Evolutionary conservation across 225 moss, liverwort and hornwort species (phyloP), one percentile per base, ranked within the genome.

Genomic region (Climacium dendroides): DNA sequence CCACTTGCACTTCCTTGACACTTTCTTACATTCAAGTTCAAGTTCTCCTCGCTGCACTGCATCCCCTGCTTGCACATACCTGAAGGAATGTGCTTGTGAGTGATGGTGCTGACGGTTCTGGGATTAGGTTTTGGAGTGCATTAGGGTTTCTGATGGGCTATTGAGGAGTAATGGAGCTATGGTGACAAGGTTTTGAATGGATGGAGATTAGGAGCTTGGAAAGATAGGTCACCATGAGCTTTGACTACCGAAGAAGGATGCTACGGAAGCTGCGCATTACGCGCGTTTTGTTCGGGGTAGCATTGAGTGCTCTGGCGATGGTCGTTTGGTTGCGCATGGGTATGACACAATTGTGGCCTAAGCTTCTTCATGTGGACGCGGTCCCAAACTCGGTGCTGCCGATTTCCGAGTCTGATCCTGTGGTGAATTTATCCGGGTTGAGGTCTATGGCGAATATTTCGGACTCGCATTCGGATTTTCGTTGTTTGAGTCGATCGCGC

Each of bases 401-500:
- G 3, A 28, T 48, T 61, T 20, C 84, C 9, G 19, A 48, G 8
- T 48, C 60, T 2, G n/a, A 52, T 10, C 35, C 22, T 34, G n/a
- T 47, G 74, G 47, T 24, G 32, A 32, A 37, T 32, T 23, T 71
- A 32, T 39, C 25, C 5, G 50, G 22, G 41, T 43, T 60, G 60
- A 58, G 55, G n/a, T 48, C 81, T 45, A 1, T 13, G 43, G 61
- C 11, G 62, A 43, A 39, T 37, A 32, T 12, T 12, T 80, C 55
- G 54, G 34, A 73, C 14, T 71, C 74, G 52, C 66, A 54, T 72
- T 26, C 34, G 63, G 89, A 89, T 64, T 64, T 53, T 43, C 23
- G 72, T 35, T 97, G 97, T 79, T 76, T 93, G 86, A 93, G 96
- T 89, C 92, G 95, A 67, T 83, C 28, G 53, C 93, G 92, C 53